Conservation (phyloP, 108 stramenopile genomes). For the Nitzschia sp. region DNA sequence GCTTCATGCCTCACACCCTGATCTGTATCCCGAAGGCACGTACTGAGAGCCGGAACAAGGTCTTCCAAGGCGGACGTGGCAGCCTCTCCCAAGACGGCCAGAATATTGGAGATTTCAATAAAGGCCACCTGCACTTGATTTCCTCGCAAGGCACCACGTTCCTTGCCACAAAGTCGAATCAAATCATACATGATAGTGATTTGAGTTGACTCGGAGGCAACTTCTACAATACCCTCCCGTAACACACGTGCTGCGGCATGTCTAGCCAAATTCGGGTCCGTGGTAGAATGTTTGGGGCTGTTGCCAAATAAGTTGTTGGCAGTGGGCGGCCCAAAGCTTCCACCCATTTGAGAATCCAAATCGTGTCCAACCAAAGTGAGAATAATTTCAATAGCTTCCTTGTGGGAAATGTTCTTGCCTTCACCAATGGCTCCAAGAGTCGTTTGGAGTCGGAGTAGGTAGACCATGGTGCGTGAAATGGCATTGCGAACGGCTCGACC, state of each 20-base stretch:
- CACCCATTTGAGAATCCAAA: slow-evolving; percentile 62
- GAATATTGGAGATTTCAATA: slow-evolving; percentile 77
- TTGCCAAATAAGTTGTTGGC: slow-evolving; percentile 48
- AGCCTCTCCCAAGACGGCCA: slow-evolving; percentile 71
- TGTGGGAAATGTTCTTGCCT: slow-evolving; percentile 31
- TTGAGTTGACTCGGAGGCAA: slow-evolving; percentile 71
- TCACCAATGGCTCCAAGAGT: slow-evolving; percentile 41
- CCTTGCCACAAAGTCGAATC: slow-evolving; percentile 39
- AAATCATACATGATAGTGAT: slow-evolving; percentile 64
- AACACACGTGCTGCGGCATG: slow-evolving; percentile 58
- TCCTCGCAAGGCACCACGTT: slow-evolving; percentile 28
- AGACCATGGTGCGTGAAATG: slow-evolving; percentile 44
- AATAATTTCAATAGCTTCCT: slow-evolving; percentile 47
- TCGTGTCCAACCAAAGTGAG: slow-evolving; percentile 72
- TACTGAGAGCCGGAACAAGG: slow-evolving; percentile 47
- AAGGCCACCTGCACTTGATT: slow-evolving; percentile 81
- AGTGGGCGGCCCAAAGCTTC: slow-evolving; percentile 10
- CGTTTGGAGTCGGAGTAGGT: slow-evolving; percentile 58
- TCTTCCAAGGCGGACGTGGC: slow-evolving; percentile 67
- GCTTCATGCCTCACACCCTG: slow-evolving; percentile 85
- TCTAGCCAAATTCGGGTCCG: slow-evolving; percentile 70
- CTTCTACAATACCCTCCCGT: slow-evolving; percentile 68
- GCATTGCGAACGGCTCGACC: slow-evolving; percentile 80
- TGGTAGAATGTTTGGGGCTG: slow-evolving; percentile 51
- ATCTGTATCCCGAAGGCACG: slow-evolving; percentile 63